phyloP scores from a whole-genome alignment of 2,329 filamentous ascomycete species.

The Fusarium domesticum region DNA sequence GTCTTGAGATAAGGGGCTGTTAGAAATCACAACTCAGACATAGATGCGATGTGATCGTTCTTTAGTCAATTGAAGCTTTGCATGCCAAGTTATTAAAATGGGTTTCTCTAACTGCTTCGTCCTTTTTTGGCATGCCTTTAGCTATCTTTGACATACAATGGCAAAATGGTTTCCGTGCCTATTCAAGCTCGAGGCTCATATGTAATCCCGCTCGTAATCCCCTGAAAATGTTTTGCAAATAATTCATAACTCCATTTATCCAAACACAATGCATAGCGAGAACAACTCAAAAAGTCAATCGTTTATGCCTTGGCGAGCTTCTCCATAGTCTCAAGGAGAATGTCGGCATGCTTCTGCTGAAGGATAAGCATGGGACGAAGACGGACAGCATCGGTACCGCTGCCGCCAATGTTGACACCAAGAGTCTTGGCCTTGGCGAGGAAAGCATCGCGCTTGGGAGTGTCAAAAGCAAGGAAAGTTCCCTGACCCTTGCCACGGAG shows the following conservation, averaged over 20 bases:
- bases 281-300: too few relatives aligned
- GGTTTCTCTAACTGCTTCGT: background rate
- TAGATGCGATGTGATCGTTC: background rate
- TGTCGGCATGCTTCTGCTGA: slow-evolving; percentile 86
- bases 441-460: slow-evolving; percentile 74
- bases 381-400: slow-evolving; percentile 70
- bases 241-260: background rate
- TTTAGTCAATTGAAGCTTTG: background rate
- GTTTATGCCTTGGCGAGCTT: slow-evolving; percentile 58
- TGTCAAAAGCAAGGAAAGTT: slow-evolving; percentile 92
- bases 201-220: too few relatives aligned
- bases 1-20: too few relatives aligned
- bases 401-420: slow-evolving; percentile 85
- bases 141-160: background rate
- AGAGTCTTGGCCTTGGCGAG: slow-evolving; percentile 73
- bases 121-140: background rate
- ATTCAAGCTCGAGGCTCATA: too few relatives aligned
- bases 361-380: slow-evolving; percentile 89
- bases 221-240: background rate
- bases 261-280: background rate
- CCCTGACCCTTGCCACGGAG: slow-evolving; percentile 83
- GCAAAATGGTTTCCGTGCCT: too few relatives aligned
- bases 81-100: background rate
- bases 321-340: slow-evolving; percentile 75
- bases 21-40: background rate